Percentiles rank a stretch among this genome's conserved stretches.
phyloP scores from a whole-genome alignment of 2,329 filamentous ascomycete species.

The Diaporthe helianthi region DNA sequence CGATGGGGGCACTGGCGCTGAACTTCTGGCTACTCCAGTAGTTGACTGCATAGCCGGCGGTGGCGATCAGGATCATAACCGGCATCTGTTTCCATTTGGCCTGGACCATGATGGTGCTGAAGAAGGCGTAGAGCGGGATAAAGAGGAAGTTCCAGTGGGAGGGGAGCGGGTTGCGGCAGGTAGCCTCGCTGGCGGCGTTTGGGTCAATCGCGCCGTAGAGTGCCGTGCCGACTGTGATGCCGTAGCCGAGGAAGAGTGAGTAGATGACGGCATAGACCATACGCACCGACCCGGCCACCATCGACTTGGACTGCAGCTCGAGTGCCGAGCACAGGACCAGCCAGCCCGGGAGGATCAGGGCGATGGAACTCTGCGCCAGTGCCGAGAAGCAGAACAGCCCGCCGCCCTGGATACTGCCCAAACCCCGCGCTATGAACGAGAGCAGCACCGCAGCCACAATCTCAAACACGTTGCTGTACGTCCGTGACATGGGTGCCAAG shows the following conservation, averaged over 20 bases:
- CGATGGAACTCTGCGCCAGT: slow-evolving; percentile 74
- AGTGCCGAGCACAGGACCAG: slow-evolving; percentile 65
- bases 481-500: slow-evolving; percentile 71
- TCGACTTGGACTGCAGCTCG: slow-evolving; percentile 72
- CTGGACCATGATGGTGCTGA: slow-evolving; percentile 68
- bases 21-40: slow-evolving; percentile 73
- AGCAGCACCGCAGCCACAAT: slow-evolving; percentile 64
- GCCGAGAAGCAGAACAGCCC: slow-evolving; percentile 73
- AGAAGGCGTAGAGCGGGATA: slow-evolving; percentile 72
- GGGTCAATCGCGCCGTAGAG: slow-evolving; percentile 68
- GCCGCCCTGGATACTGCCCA: slow-evolving; percentile 58
- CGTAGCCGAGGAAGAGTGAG: slow-evolving; percentile 75
- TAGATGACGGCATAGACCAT: slow-evolving; percentile 80
- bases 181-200: slow-evolving; percentile 56
- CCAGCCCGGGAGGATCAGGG: slow-evolving; percentile 75
- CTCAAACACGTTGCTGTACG: slow-evolving; percentile 62
- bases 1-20: slow-evolving; percentile 73
- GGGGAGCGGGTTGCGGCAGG: slow-evolving; percentile 51
- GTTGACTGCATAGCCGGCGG: slow-evolving; percentile 78
- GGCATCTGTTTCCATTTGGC: slow-evolving; percentile 81
- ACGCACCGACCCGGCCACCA: slow-evolving; percentile 74
- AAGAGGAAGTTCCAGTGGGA: slow-evolving; percentile 62
- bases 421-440: slow-evolving; percentile 73
- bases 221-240: slow-evolving; percentile 71
- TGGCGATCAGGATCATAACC: slow-evolving; percentile 76